Base-by-base conservation (phyloP, 2,329 filamentous ascomycete species). In the Colletotrichum sp. region DNA sequence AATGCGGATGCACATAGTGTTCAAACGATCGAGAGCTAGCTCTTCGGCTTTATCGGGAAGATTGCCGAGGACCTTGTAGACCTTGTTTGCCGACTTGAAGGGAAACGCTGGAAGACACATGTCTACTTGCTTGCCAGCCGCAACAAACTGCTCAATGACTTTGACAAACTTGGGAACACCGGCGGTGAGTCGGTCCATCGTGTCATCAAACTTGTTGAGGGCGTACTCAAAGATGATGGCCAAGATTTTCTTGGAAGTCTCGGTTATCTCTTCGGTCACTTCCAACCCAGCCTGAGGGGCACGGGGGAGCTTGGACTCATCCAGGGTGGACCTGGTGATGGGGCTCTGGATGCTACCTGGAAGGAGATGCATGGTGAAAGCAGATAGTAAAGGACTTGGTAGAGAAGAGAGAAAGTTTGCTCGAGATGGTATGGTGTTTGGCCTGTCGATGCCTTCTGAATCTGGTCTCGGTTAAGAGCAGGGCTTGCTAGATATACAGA, bases 351-450 rank as follows among this genome's bases (percentile, higher is more conserved):
- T 52, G n/a, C 44, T 52, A 5, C 44, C n/a, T 24, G 24, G 24
- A 52, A 52, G 44, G n/a, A 52, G 44, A 13, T 52, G 44, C 44
- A 52, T 52, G 44, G 13, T 52, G n/a, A 21, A 52, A 52, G n/a
- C 12, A 52, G n/a, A 21, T 21, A 3, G 3, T 13, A 52, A 52
- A 52, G n/a, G 5, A 5, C n/a, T 52, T 52, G 44, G 0, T 21
- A 52, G 2, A 52, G 12, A 24, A 52, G 10, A 52, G 2, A 52
- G 8, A 5, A 0, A 0, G n/a, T 5, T 12, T 52, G 12, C 44
- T 52, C 6, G 2, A 52, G 8, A 52, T 4, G n/a, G 5, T 4
- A 1, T 21, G n/a, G 0, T 13, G 44, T 52, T 0, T 8, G 4
- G n/a, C 12, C 1, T 52, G 44, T 24, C 6, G 44, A 3, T 52